Evolutionary conservation across 805 yeast species (phyloP).

Genomic region (Nematodospora valgi): DNA sequence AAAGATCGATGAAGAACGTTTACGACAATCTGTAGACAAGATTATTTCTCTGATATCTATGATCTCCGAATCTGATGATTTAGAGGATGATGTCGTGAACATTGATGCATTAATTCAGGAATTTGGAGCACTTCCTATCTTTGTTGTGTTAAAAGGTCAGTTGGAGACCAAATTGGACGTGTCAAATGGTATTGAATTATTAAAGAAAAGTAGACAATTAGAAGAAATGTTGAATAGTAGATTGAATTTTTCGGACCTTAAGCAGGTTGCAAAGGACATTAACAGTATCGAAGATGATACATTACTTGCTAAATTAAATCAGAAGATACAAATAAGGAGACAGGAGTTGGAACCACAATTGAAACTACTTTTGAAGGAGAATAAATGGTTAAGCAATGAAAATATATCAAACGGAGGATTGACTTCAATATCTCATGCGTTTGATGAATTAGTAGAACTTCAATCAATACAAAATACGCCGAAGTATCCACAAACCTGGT

Average conservation of each 20-base stretch:
- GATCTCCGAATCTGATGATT: constrained; percentile 3
- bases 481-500: constrained; percentile 36
- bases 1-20: constrained; percentile 3
- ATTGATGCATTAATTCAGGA: constrained; percentile 12
- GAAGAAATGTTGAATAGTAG: background rate
- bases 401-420: constrained; percentile 11
- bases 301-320: background rate
- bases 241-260: constrained; percentile 1
- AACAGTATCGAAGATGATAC: constrained; percentile 4
- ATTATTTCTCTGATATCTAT: constrained; percentile 1
- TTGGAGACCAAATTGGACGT: background rate
- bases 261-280: constrained; percentile 7
- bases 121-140: constrained; percentile 10
- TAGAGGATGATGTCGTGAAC: constrained; percentile 6
- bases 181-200: background rate
- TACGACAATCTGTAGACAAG: constrained; percentile 3
- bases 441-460: constrained; percentile 21
- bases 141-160: constrained; percentile 6
- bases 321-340: constrained; percentile 6
- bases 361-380: constrained; percentile 10
- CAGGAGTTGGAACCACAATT: constrained; percentile 13
- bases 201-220: background rate
- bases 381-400: constrained; percentile 22
- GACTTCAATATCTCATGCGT: constrained; percentile 7
- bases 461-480: constrained; percentile 30